These are phyloP conservation scores for Nicotiana knightiana DNA, from an alignment of 257 asterid genomes.

Conservation along the genomic window DNA sequence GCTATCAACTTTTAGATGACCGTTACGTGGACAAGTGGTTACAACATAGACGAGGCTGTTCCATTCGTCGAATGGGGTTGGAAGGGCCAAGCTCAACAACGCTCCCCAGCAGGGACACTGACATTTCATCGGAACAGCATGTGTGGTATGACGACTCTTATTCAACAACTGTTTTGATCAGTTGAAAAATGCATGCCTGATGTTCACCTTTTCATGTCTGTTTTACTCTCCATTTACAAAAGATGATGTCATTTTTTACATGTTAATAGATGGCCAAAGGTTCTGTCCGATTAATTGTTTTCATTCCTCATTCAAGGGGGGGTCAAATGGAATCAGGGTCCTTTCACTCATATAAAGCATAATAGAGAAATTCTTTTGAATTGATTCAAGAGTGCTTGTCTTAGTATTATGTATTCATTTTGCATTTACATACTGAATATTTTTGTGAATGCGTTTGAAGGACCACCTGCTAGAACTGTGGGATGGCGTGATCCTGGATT, in stretches of 20 bases:
- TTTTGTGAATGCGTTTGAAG: slow-evolving; percentile 20
- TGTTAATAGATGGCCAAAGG: no score
- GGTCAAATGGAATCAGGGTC: no score
- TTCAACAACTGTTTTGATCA: background rate
- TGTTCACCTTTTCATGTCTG: no score
- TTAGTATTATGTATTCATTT: background rate
- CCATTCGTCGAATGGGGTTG: slow-evolving; percentile 66
- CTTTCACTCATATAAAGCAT: no score
- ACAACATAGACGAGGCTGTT: slow-evolving; percentile 57
- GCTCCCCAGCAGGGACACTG: slow-evolving; percentile 66
- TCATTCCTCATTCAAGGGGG: no score
- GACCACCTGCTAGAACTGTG: slow-evolving; percentile 84
- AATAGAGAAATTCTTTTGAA: no score
- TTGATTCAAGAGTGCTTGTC: background rate
- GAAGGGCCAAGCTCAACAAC: slow-evolving; percentile 30
- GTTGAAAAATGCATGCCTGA: no score
- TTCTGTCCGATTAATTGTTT: no score
- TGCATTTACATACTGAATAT: background rate
- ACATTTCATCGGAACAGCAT: slow-evolving; percentile 66
- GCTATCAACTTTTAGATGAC: slow-evolving; percentile 47
- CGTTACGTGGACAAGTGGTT: slow-evolving; percentile 85
- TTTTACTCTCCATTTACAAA: no score
- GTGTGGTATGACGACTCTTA: slow-evolving; percentile 55
- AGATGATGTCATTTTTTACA: no score
- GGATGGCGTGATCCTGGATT: slow-evolving; percentile 99